A percentile compares a stretch with the other conserved stretches of the same genome.
Conservation (phyloP, 176 grass and related monocot species). For the Rhipidocladum racemiflorum region DNA sequence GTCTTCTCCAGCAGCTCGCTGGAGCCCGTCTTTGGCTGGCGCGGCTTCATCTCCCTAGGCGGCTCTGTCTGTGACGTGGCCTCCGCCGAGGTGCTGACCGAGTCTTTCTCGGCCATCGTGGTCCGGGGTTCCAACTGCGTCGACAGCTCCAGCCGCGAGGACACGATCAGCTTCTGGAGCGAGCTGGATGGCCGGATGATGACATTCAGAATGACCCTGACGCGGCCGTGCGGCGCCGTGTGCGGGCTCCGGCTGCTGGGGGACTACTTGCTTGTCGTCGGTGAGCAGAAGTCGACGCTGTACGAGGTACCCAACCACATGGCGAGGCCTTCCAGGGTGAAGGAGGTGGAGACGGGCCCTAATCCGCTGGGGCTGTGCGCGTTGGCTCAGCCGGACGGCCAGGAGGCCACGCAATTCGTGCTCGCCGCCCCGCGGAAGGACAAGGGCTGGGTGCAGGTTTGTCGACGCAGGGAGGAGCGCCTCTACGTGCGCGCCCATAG, state of each 20-base stretch:
- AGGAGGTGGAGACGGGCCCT: conserved; percentile 48
- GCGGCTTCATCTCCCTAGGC: conserved; percentile 12
- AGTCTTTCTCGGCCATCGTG: conserved; percentile 16
- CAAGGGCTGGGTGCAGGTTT: conserved; percentile 49
- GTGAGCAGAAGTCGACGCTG: conserved; percentile 34
- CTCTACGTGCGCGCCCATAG: conserved; percentile 52
- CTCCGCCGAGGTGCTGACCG: conserved; percentile 21
- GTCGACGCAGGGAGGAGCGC: conserved; percentile 22
- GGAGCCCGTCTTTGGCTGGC: conserved; percentile 15
- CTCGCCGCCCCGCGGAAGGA: conserved; percentile 45
- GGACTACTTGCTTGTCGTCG: conserved; percentile 42
- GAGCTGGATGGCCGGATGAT: neutral
- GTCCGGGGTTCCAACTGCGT: neutral
- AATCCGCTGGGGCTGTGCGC: conserved; percentile 70
- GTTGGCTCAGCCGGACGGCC: conserved; percentile 35
- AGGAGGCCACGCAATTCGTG: conserved; percentile 25
- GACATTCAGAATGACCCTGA: neutral
- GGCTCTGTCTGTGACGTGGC: neutral
- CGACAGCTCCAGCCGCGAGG: neutral
- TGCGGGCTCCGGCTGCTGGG: conserved; percentile 45
- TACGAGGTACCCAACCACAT: conserved; percentile 19
- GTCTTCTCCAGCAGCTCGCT: conserved; percentile 56
- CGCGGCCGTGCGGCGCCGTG: neutral
- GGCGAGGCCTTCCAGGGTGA: conserved; percentile 5
- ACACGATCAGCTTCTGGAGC: neutral